A percentile compares a stretch with the other conserved stretches of the same genome.
phyloP scores from a whole-genome alignment of 2,329 filamentous ascomycete genomes.

The Trematosphaeria pertusa region DNA sequence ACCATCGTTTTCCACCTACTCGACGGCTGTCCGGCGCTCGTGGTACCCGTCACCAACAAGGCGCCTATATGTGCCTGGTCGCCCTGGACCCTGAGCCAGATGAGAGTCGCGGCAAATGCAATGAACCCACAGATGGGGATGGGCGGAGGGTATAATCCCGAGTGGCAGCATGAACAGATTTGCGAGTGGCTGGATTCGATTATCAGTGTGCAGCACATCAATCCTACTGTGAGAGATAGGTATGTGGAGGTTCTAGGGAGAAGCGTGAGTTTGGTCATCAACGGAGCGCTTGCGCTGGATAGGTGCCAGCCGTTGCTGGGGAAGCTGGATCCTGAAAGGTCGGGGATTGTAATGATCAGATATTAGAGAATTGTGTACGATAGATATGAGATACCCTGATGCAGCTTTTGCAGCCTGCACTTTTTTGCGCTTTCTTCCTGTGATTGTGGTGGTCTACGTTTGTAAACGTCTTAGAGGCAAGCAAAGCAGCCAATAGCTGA shows the following conservation, averaged over 20 bases:
- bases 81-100: constrained; percentile 44
- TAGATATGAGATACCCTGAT: too few relatives aligned
- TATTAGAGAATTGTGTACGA: too few relatives aligned
- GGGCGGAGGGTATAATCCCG: constrained; percentile 25
- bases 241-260: constrained; percentile 44
- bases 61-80: constrained; percentile 43
- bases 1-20: constrained; percentile 47
- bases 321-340: constrained; percentile 44
- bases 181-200: constrained; percentile 44
- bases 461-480: too few relatives aligned
- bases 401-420: too few relatives aligned
- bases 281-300: constrained; percentile 43
- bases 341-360: constrained; percentile 48
- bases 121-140: constrained; percentile 8
- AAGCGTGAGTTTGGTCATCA: constrained; percentile 46
- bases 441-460: too few relatives aligned
- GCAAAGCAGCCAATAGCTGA: too few relatives aligned
- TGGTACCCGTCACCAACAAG: constrained; percentile 39
- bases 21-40: constrained; percentile 46
- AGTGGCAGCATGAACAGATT: constrained; percentile 44
- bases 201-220: constrained; percentile 34
- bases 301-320: constrained; percentile 35
- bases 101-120: constrained; percentile 22
- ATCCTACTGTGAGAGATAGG: constrained; percentile 24
- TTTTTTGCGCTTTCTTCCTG: too few relatives aligned